Evolutionary conservation across 169 alveolate species (phyloP).

Genomic region (Eimeria acervulina): DNA sequence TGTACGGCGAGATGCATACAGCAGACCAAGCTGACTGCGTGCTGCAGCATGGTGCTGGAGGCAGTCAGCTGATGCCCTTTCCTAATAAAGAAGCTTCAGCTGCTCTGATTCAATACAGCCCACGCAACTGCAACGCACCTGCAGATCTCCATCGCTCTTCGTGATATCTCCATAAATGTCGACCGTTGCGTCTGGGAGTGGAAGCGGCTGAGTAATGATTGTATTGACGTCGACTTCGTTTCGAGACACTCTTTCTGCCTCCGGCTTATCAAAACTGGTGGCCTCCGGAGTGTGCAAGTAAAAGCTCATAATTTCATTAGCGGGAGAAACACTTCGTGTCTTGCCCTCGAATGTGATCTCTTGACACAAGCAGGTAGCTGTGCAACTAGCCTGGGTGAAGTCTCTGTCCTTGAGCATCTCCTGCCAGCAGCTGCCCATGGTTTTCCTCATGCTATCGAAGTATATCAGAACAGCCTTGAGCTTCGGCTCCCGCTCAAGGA

Average conservation of each 20-base stretch:
- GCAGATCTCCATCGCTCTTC: constrained; percentile 66
- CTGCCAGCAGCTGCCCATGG: constrained; percentile 74
- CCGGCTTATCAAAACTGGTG: not conserved
- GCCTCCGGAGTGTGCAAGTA: constrained; percentile 54
- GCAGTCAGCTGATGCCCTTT: not conserved
- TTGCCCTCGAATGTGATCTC: not conserved
- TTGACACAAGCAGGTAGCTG: not conserved
- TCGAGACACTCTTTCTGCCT: constrained; percentile 28
- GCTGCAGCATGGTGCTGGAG: not conserved
- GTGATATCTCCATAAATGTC: constrained; percentile 47
- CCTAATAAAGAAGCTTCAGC: not conserved
- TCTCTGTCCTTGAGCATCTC: constrained; percentile 44
- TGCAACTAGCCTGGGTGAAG: constrained; percentile 10
- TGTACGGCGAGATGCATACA: too few relatives aligned
- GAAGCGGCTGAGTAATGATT: not conserved
- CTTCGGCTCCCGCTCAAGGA: constrained; percentile 65
- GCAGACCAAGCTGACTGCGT: not conserved
- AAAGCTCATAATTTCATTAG: constrained; percentile 56
- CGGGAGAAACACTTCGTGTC: not conserved
- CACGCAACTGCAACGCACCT: constrained; percentile 21
- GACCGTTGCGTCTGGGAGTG: not conserved
- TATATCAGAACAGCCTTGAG: constrained; percentile 37
- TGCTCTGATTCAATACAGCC: not conserved
- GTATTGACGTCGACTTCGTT: not conserved
- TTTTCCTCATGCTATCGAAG: constrained; percentile 29